Evolutionary conservation across 768 basidiomycete genomes (phyloP).

Genomic region (Pulveroboletus sp.): DNA sequence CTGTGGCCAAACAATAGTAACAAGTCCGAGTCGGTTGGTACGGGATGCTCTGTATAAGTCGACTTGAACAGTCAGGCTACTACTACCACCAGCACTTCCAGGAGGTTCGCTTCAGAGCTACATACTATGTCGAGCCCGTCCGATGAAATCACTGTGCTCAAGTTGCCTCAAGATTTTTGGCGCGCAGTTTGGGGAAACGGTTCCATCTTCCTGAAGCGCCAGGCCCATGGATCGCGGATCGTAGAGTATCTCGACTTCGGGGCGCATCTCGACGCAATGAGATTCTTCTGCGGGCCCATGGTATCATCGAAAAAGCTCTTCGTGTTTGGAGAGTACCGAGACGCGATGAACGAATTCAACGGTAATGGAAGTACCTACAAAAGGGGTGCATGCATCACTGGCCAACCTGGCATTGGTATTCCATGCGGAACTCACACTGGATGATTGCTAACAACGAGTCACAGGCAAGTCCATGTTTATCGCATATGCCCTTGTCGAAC

Average conservation of each 20-base stretch:
- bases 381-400: not conserved
- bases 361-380: not conserved
- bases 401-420: no score
- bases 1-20: no score
- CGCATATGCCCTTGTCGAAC: slow-evolving; percentile 5
- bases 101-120: no score
- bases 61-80: no score
- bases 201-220: not conserved
- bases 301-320: not conserved
- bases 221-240: not conserved
- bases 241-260: not conserved
- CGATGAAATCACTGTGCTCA: no score
- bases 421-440: no score
- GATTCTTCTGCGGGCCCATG: not conserved
- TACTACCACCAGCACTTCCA: no score
- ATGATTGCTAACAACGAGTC: no score
- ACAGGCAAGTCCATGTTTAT: slow-evolving; percentile 9
- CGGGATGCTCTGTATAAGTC: no score
- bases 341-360: not conserved
- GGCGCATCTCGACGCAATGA: not conserved
- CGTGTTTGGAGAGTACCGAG: not conserved
- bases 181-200: not conserved
- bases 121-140: no score
- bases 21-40: no score
- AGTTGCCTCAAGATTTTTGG: no score